Conservation (phyloP, 2,329 filamentous ascomycete species). For the Pestalotiopsis sp. region DNA sequence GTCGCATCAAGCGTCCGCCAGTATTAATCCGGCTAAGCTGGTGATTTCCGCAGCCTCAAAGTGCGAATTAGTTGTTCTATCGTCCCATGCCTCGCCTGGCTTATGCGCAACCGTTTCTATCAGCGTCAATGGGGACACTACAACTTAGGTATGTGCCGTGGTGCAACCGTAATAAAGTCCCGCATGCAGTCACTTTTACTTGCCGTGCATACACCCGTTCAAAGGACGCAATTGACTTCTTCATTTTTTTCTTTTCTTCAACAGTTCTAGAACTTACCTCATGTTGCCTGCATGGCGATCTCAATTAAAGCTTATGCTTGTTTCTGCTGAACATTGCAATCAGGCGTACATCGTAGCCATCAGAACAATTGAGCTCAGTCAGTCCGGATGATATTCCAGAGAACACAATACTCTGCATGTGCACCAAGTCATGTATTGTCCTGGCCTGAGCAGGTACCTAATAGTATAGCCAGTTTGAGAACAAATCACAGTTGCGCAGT, state of each 20-base stretch:
- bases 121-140: too few species aligned
- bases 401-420: too few species aligned
- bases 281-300: not conserved
- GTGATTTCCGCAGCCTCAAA: too few species aligned
- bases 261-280: not conserved
- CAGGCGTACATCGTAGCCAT: not conserved
- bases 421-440: too few species aligned
- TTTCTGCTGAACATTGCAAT: not conserved
- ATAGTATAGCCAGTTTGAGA: too few species aligned
- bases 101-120: too few species aligned
- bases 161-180: too few species aligned
- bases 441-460: too few species aligned
- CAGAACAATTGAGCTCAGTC: not conserved
- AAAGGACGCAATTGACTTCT: not conserved
- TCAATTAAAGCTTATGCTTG: not conserved
- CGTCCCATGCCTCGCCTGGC: too few species aligned
- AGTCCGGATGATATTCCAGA: not conserved
- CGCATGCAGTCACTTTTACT: not conserved
- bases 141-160: too few species aligned
- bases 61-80: too few species aligned
- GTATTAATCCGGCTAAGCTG: not conserved
- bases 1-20: not conserved
- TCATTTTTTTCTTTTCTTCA: not conserved
- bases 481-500: too few species aligned
- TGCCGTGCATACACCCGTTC: not conserved